These are phyloP conservation scores for Globisporangium cystogenes DNA, from an alignment of 352 stramenopile species.

Conservation along the genomic window DNA sequence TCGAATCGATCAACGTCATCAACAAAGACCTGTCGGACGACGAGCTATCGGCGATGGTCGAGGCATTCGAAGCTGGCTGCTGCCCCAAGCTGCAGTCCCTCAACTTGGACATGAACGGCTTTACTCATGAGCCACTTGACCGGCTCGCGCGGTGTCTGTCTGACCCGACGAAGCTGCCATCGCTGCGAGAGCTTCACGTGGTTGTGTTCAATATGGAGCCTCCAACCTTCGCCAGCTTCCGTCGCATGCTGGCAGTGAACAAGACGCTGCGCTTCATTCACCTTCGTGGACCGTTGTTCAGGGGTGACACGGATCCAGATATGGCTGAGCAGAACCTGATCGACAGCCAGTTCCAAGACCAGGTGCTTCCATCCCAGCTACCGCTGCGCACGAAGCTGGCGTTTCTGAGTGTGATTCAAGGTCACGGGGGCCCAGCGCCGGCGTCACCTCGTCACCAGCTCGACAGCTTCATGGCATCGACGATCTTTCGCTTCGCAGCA, in stretches of 20 bases:
- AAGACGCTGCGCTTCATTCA: slow-evolving; percentile 6
- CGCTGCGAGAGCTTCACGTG: slow-evolving; percentile 8
- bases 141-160: neutral
- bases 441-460: too few relatives aligned
- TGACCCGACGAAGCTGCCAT: neutral
- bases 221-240: neutral
- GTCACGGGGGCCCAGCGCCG: too few relatives aligned
- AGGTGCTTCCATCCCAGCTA: too few relatives aligned
- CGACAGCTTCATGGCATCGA: too few relatives aligned
- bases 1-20: neutral
- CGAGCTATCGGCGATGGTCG: neutral
- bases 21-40: neutral
- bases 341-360: too few relatives aligned
- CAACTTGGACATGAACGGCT: slow-evolving; percentile 1
- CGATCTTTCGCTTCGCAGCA: too few relatives aligned
- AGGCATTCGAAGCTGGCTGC: neutral
- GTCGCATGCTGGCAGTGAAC: neutral
- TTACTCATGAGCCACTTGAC: neutral
- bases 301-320: too few relatives aligned
- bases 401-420: slow-evolving; percentile 11
- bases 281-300: neutral
- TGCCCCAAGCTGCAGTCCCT: neutral
- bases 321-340: too few relatives aligned
- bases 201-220: neutral
- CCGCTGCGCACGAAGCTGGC: slow-evolving; percentile 3